Percentiles rank a stretch among this genome's conserved stretches.
phyloP scores from a whole-genome alignment of 768 basidiomycete genomes.

The Pholiota microspora region DNA sequence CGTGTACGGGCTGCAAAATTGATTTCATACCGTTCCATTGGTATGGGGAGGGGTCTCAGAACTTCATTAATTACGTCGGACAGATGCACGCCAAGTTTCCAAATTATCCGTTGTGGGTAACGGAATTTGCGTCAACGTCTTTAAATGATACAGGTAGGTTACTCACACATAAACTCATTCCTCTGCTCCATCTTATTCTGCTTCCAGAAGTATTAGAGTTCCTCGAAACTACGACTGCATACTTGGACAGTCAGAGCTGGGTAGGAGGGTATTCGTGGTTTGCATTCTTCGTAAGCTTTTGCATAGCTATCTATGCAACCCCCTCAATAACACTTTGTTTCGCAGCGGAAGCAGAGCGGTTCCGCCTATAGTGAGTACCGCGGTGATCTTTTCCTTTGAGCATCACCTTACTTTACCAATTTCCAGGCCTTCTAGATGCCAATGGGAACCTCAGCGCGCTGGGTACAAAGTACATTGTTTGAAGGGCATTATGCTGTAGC shows the following conservation, averaged over 20 bases:
- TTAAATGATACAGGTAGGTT: constrained; percentile 1
- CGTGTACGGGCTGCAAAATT: constrained; percentile 33
- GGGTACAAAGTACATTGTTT: constrained; percentile 5
- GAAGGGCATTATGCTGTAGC: not conserved
- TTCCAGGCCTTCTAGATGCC: constrained; percentile 8
- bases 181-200: no score
- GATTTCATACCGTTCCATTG: constrained; percentile 37
- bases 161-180: no score
- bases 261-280: constrained; percentile 13
- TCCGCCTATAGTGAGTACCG: constrained; percentile 7
- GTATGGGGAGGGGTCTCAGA: constrained; percentile 31
- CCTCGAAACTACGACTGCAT: not conserved
- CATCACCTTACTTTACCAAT: not conserved
- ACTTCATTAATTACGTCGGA: constrained; percentile 33
- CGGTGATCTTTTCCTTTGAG: not conserved
- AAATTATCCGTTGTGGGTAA: constrained; percentile 32
- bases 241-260: constrained; percentile 6
- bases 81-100: constrained; percentile 32
- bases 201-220: constrained; percentile 8
- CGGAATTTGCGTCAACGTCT: constrained; percentile 23
- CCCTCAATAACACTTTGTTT: not conserved
- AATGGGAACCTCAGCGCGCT: constrained; percentile 5
- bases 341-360: constrained; percentile 7
- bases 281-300: constrained; percentile 6
- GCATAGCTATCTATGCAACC: not conserved